Evolutionary conservation across 1,139 yeast species (phyloP).

Genomic region (Magnusiomyces fungicola): DNA sequence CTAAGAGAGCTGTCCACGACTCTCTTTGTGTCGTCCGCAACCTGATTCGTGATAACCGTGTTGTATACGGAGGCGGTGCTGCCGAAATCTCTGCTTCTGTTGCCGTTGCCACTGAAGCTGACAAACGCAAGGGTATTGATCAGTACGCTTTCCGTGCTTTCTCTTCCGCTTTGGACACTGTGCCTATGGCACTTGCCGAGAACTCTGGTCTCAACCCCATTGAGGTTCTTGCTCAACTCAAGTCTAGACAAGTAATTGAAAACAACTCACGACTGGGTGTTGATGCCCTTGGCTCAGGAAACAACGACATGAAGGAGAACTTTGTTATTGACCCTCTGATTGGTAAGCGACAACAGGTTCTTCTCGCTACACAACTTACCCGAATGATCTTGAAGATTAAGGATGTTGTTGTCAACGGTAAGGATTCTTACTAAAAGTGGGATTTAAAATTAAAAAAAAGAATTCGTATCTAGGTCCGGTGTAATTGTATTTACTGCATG

Average conservation of each 20-base stretch:
- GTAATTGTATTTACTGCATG: no score
- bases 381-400: constrained; percentile 96
- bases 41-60: constrained; percentile 81
- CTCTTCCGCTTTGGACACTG: constrained; percentile 79
- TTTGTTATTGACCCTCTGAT: constrained; percentile 95
- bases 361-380: constrained; percentile 92
- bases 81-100: constrained; percentile 91
- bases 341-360: constrained; percentile 92
- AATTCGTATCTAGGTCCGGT: no score
- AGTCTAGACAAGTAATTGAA: constrained; percentile 78
- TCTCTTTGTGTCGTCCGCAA: constrained; percentile 96
- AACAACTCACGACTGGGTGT: constrained; percentile 72
- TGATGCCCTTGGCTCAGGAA: constrained; percentile 84
- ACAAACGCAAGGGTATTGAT: constrained; percentile 86
- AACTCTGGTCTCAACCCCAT: constrained; percentile 94
- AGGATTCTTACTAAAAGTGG: constrained; percentile 44
- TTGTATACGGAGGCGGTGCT: constrained; percentile 98
- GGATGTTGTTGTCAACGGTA: constrained; percentile 88
- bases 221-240: constrained; percentile 75
- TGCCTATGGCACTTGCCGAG: constrained; percentile 94
- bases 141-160: constrained; percentile 98
- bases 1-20: constrained; percentile 93
- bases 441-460: constrained; percentile 1
- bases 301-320: constrained; percentile 76
- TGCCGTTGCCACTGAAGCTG: constrained; percentile 89